Conservation (phyloP, 495 filamentous ascomycete genomes). For the Penicillium desertorum region DNA sequence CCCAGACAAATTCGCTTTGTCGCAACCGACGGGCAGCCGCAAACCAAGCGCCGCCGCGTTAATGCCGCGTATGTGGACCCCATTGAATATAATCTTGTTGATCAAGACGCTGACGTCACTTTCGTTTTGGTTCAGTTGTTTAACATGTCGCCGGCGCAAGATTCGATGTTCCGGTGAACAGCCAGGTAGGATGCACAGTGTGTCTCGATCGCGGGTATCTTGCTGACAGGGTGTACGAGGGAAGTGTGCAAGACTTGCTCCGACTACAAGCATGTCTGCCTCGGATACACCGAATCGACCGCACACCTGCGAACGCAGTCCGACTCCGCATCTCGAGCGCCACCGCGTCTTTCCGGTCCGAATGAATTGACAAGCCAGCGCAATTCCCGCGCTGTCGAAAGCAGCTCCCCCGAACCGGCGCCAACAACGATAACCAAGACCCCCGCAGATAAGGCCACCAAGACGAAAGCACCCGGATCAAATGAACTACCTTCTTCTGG, state of each 20-base stretch:
- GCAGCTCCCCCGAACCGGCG: slow-evolving; percentile 32
- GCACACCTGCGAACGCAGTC: slow-evolving; percentile 53
- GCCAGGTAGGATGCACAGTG: slow-evolving; percentile 45
- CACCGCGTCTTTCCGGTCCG: slow-evolving; percentile 22
- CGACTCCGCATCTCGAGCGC: slow-evolving; percentile 32
- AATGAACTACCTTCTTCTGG: slow-evolving; percentile 24
- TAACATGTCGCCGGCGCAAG: slow-evolving; percentile 79
- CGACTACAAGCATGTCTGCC: slow-evolving; percentile 70
- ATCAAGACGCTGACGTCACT: slow-evolving; percentile 22
- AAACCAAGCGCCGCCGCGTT: slow-evolving; percentile 76
- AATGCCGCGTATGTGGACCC: slow-evolving; percentile 68
- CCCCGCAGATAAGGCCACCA: slow-evolving; percentile 21
- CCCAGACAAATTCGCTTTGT: slow-evolving; percentile 70
- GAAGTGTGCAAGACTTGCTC: slow-evolving; percentile 68
- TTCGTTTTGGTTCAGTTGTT: slow-evolving; percentile 52
- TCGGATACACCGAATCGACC: slow-evolving; percentile 70
- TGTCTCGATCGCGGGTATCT: background rate
- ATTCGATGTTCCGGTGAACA: slow-evolving; percentile 79
- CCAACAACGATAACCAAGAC: slow-evolving; percentile 12
- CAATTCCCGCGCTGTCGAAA: slow-evolving; percentile 25
- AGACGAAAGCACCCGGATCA: slow-evolving; percentile 18
- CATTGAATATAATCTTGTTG: background rate
- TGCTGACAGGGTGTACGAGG: background rate
- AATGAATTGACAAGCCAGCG: slow-evolving; percentile 24
- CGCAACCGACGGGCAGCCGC: slow-evolving; percentile 76